Base-by-base conservation (phyloP, 805 yeast species). In the Teunomyces barrocoloradensis region DNA sequence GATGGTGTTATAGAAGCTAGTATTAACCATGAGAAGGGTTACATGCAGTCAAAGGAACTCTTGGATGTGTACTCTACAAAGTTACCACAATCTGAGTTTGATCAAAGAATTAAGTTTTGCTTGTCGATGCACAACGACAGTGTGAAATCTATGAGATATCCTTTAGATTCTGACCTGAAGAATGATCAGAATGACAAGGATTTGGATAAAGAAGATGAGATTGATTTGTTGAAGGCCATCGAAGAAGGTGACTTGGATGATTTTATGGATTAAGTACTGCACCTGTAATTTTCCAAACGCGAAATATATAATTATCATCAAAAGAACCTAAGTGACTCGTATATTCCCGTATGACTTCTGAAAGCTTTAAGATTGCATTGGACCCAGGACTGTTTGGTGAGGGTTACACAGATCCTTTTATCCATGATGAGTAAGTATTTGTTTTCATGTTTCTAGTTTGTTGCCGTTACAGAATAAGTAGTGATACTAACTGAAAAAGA, bases 1-100 rank as follows among this genome's bases (percentile, higher is more conserved):
- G 99, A 94, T 65, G 97, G 96, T 50, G 98, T 94, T 44, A 89
- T 94, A 63, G 98, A 94, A 61, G 98, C 99, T 3, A 80, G 82
- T 46, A 87, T 94, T 56, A 88, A 94, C 64, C 97, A 91, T 69
- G 89, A 88, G 62, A 77, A 81, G 53, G 97, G 97, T 1, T 91
- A 74, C 65, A 91, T 94, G 87, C 91, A 90, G 70, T 85, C 95
- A 33, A 85, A 82, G 56, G 99, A 94, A 66, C 71, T 89, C 49
- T 71, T 82, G 59, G 96, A 94, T 65, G 79, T 91, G 43, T 94
- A 94, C 67, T 85, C 94, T 6, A 89, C 98, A 0, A 79, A 75
- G 40, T 84, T 83, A 59, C 99, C 99, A 29, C 96, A 89, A 68
- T 73, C 70, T 12, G 87, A 89, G 49, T 89, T 89, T 70, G 91